Evolutionary conservation across 306 rosid genomes (phyloP).

Genomic region (Rosa lucieae): DNA sequence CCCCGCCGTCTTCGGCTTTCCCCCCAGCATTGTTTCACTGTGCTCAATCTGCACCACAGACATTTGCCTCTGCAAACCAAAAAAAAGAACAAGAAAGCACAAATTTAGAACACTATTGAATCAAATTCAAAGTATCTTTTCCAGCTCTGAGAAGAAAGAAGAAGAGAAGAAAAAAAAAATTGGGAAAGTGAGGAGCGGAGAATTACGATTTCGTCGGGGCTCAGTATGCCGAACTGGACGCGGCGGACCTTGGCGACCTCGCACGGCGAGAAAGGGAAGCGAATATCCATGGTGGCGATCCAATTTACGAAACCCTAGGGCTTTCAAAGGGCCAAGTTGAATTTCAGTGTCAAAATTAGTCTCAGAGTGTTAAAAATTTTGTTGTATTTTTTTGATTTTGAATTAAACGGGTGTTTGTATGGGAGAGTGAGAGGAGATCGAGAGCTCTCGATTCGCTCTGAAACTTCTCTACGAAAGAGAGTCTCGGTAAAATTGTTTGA

Average conservation of each 20-base stretch:
- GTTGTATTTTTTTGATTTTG: neutral
- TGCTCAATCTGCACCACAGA: constrained; percentile 94
- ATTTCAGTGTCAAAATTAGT: constrained; percentile 12
- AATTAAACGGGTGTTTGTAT: neutral
- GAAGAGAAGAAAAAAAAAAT: no score
- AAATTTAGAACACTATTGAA: neutral
- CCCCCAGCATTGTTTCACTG: constrained; percentile 86
- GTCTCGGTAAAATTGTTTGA: accelerated
- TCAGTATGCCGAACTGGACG: constrained; percentile 93
- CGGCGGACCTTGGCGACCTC: constrained; percentile 88
- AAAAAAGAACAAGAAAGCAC: neutral
- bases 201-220: constrained; percentile 94
- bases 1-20: constrained; percentile 87
- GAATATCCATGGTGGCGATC: constrained; percentile 88
- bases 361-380: neutral
- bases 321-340: neutral
- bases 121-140: no score
- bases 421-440: neutral
- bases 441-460: constrained; percentile 19
- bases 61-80: constrained; percentile 90
- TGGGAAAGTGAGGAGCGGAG: neutral
- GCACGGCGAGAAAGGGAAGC: constrained; percentile 95
- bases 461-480: constrained; percentile 16
- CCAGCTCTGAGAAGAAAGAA: no score
- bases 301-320: constrained; percentile 27